Percentiles rank a stretch among this genome's conserved stretches.
These are phyloP conservation scores for Pseudomonodictys pantanalensis DNA, from an alignment of 495 filamentous ascomycete species.

Conservation along the genomic window DNA sequence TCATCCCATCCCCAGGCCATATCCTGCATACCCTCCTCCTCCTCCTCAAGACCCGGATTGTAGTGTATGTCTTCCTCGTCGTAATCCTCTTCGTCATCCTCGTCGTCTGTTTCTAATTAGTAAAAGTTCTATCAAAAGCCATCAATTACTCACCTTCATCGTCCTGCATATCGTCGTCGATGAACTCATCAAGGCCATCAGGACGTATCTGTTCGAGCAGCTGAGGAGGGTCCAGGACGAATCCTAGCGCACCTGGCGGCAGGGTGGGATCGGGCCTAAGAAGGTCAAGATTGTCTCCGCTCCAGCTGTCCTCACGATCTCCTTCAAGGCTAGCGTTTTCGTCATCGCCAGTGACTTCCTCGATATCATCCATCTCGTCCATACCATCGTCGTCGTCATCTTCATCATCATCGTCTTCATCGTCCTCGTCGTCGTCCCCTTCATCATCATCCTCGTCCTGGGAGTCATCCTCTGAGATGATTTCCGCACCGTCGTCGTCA, in stretches of 20 bases:
- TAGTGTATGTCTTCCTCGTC: slow-evolving; percentile 44
- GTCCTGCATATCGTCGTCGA: slow-evolving; percentile 63
- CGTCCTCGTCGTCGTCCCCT: slow-evolving; percentile 59
- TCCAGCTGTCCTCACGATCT: slow-evolving; percentile 59
- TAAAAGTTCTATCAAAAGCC: background rate
- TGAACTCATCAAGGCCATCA: slow-evolving; percentile 38
- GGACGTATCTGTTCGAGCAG: slow-evolving; percentile 29
- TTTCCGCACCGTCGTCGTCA: slow-evolving; percentile 66
- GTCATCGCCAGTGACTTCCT: slow-evolving; percentile 51
- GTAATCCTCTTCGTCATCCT: slow-evolving; percentile 42
- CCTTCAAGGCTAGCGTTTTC: slow-evolving; percentile 32
- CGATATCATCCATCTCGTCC: slow-evolving; percentile 42
- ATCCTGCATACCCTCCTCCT: slow-evolving; percentile 48
- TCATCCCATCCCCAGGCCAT: slow-evolving; percentile 20
- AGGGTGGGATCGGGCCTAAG: slow-evolving; percentile 36
- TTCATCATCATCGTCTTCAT: slow-evolving; percentile 60
- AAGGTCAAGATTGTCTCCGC: slow-evolving; percentile 58
- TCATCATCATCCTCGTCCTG: slow-evolving; percentile 57
- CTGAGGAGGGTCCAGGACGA: slow-evolving; percentile 23
- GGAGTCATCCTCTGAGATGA: slow-evolving; percentile 62
- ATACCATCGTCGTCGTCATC: slow-evolving; percentile 46
- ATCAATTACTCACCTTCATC: slow-evolving; percentile 44
- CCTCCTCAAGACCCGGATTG: slow-evolving; percentile 44
- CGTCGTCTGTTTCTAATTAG: slow-evolving; percentile 31
- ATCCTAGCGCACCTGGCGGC: slow-evolving; percentile 19